Evolutionary conservation across 192 early-diverging fungal genomes (phyloP).

Genomic region (Coemansia reversa): DNA sequence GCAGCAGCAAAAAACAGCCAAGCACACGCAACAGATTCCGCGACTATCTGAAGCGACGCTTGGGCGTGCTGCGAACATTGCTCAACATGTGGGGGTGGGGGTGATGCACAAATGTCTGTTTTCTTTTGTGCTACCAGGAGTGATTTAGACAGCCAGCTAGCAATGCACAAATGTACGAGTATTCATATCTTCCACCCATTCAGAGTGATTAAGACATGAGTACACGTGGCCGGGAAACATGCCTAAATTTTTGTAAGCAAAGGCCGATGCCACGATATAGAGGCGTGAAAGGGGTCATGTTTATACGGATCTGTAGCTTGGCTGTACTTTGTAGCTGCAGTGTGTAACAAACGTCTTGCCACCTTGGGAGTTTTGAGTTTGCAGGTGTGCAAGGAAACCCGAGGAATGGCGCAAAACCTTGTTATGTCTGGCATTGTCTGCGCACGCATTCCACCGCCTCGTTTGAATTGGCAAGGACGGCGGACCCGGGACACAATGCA

Average conservation of each 20-base stretch:
- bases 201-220: background rate
- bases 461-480: background rate
- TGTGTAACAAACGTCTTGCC: too few species aligned
- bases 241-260: slow-evolving; percentile 47
- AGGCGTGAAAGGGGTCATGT: background rate
- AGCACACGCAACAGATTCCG: background rate
- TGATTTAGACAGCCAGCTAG: slow-evolving; percentile 6
- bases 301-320: background rate
- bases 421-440: background rate
- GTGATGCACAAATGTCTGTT: background rate
- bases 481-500: background rate
- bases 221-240: slow-evolving; percentile 25
- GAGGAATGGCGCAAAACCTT: background rate
- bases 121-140: background rate
- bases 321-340: background rate
- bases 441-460: background rate
- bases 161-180: background rate
- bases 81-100: background rate
- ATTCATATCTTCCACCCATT: background rate
- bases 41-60: background rate
- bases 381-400: background rate
- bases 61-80: background rate
- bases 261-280: background rate
- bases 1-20: background rate
- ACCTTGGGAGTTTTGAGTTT: background rate